phyloP scores from a whole-genome alignment of 139 green algal genomes.

The Raphidocelis subcapitata region DNA sequence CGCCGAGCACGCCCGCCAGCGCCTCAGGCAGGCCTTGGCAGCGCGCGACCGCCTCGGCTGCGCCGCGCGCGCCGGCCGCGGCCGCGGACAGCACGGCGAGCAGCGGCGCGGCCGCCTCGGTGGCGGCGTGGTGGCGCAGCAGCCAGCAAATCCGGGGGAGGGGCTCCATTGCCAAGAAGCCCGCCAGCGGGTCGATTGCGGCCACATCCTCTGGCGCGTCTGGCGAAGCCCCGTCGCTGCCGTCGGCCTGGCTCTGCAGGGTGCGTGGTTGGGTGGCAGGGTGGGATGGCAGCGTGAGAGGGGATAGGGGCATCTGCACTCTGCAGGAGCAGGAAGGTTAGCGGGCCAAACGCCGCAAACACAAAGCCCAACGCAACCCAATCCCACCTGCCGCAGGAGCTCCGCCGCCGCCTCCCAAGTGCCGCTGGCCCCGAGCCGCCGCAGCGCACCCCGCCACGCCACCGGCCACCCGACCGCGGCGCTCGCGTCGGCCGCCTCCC shows the following conservation, averaged over 20 bases:
- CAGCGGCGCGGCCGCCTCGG: conserved; percentile 29
- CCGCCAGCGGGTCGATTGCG: conserved; percentile 54
- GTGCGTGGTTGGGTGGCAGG: background rate
- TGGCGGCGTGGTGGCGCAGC: conserved; percentile 18
- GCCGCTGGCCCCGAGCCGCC: background rate
- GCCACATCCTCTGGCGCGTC: conserved; percentile 55
- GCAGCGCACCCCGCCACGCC: background rate
- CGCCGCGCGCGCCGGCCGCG: conserved; percentile 26
- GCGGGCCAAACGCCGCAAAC: background rate
- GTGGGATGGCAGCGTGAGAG: background rate
- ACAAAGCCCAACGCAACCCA: background rate
- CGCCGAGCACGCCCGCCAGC: conserved; percentile 27
- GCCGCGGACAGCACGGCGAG: conserved; percentile 41
- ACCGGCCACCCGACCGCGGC: conserved; percentile 24
- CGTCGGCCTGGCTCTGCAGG: background rate
- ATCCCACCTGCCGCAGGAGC: background rate
- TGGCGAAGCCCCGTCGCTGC: too few species aligned
- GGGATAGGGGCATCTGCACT: background rate
- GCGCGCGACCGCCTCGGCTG: conserved; percentile 36
- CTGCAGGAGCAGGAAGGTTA: background rate
- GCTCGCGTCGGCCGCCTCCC: conserved; percentile 37
- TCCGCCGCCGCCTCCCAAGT: conserved; percentile 2
- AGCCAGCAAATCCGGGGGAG: conserved; percentile 37
- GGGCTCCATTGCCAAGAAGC: conserved; percentile 63
- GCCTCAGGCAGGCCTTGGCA: conserved; percentile 41